phyloP scores from a whole-genome alignment of 2,329 filamentous ascomycete species.

The Hawksworthiomyces lignivorus region DNA sequence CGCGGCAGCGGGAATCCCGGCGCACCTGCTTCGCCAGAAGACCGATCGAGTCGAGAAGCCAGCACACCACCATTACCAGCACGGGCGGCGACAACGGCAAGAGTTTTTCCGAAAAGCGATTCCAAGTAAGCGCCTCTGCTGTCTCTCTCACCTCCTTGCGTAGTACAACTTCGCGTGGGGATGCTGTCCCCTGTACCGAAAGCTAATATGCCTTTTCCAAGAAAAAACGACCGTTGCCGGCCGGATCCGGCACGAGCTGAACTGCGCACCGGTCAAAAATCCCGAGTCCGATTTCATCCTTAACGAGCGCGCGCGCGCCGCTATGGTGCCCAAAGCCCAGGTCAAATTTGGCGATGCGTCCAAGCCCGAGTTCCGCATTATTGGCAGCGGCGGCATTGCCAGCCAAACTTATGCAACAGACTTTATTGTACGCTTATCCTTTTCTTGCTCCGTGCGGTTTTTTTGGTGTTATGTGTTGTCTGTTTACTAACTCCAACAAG shows the following conservation, averaged over 20 bases:
- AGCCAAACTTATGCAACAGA: conserved; percentile 35
- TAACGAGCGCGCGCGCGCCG: conserved; percentile 47
- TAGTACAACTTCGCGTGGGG: background rate
- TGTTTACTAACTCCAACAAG: conserved; percentile 24
- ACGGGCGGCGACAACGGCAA: conserved; percentile 24
- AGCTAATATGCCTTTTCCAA: conserved; percentile 27
- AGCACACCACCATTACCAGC: conserved; percentile 25
- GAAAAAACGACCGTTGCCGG: conserved; percentile 74
- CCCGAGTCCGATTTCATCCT: conserved; percentile 60
- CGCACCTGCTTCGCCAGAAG: conserved; percentile 38
- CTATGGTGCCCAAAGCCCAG: conserved; percentile 53
- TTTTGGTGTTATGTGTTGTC: background rate
- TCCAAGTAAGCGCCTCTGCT: conserved; percentile 51
- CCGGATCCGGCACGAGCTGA: conserved; percentile 67
- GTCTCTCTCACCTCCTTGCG: too few relatives aligned
- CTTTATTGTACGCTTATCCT: conserved; percentile 47
- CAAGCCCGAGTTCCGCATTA: conserved; percentile 41
- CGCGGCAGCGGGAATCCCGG: conserved; percentile 50
- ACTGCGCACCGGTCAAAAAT: conserved; percentile 64
- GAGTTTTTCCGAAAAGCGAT: conserved; percentile 63
- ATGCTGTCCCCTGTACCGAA: background rate
- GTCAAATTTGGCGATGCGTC: conserved; percentile 42
- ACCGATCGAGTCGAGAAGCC: conserved; percentile 36
- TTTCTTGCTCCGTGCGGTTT: background rate
- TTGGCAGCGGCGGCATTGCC: conserved; percentile 50